phyloP scores from a whole-genome alignment of 306 rosid species.

The Neltuma alba region DNA sequence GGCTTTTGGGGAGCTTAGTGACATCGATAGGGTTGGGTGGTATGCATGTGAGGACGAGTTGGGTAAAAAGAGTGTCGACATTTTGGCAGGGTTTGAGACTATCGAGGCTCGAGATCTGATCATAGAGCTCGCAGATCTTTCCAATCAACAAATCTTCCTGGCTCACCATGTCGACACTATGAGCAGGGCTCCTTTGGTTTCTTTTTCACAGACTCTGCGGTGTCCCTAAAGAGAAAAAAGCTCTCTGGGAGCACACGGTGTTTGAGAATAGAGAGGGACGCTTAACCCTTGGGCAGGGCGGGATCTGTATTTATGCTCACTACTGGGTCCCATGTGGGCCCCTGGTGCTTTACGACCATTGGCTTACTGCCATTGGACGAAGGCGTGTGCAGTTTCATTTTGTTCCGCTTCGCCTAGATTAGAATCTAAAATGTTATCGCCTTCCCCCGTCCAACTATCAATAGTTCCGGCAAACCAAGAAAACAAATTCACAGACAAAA shows the following conservation, averaged over 20 bases:
- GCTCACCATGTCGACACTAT: slow-evolving; percentile 81
- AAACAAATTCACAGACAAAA: background rate
- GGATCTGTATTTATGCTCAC: slow-evolving; percentile 44
- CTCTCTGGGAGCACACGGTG: background rate
- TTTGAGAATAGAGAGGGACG: background rate
- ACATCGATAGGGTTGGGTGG: slow-evolving; percentile 72
- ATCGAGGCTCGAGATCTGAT: slow-evolving; percentile 63
- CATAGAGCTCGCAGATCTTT: slow-evolving; percentile 51
- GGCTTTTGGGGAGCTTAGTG: slow-evolving; percentile 38
- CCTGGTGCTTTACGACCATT: background rate
- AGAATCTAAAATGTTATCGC: background rate
- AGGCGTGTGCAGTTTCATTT: background rate
- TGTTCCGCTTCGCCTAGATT: background rate
- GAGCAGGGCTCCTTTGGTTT: slow-evolving; percentile 17
- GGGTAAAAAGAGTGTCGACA: slow-evolving; percentile 85
- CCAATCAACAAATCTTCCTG: slow-evolving; percentile 61
- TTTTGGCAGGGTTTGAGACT: slow-evolving; percentile 75
- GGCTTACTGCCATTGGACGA: background rate
- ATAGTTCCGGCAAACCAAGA: background rate
- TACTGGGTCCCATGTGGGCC: slow-evolving; percentile 37
- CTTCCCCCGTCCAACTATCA: background rate
- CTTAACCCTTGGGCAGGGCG: background rate
- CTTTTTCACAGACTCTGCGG: background rate
- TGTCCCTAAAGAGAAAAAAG: background rate
- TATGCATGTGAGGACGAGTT: slow-evolving; percentile 83